These are phyloP conservation scores for Dothiorella sarmentorum DNA, from an alignment of 2,329 filamentous ascomycete species.

Conservation along the genomic window DNA sequence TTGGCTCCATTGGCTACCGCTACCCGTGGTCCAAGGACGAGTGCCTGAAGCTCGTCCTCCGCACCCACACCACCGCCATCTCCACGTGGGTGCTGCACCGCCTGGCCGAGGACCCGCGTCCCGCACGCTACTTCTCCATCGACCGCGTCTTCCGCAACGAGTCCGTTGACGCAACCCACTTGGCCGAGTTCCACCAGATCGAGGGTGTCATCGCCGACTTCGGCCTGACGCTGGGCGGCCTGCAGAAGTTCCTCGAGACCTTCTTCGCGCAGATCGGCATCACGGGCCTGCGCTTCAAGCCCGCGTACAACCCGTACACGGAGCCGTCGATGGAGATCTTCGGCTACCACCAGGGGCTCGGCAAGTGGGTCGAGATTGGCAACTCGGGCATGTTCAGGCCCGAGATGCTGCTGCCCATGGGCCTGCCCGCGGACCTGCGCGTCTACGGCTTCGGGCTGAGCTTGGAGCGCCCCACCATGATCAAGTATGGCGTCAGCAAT, in stretches of 20 bases:
- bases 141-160: slow-evolving; percentile 98
- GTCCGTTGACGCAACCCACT: slow-evolving; percentile 91
- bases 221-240: slow-evolving; percentile 81
- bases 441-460: slow-evolving; percentile 93
- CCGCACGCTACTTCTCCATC: slow-evolving; percentile 96
- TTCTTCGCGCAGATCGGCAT: slow-evolving; percentile 98
- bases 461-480: slow-evolving; percentile 95
- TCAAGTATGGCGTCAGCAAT: slow-evolving; percentile 77
- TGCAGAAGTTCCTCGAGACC: slow-evolving; percentile 91
- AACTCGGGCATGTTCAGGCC: slow-evolving; percentile 99
- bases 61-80: slow-evolving; percentile 93
- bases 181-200: slow-evolving; percentile 97
- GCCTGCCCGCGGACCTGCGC: slow-evolving; percentile 82
- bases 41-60: slow-evolving; percentile 79
- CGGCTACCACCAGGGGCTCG: slow-evolving; percentile 83
- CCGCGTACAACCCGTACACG: slow-evolving; percentile 76
- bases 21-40: slow-evolving; percentile 92
- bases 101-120: slow-evolving; percentile 76
- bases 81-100: slow-evolving; percentile 89
- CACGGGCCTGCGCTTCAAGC: slow-evolving; percentile 84
- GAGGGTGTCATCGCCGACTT: slow-evolving; percentile 99
- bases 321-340: slow-evolving; percentile 99
- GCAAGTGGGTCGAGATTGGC: slow-evolving; percentile 93
- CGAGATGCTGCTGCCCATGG: slow-evolving; percentile 96
- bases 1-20: slow-evolving; percentile 91